Evolutionary conservation across 768 basidiomycete species (phyloP), one percentile per base, ranked within the genome.

Genomic region (Cystobasidium onofrii): DNA sequence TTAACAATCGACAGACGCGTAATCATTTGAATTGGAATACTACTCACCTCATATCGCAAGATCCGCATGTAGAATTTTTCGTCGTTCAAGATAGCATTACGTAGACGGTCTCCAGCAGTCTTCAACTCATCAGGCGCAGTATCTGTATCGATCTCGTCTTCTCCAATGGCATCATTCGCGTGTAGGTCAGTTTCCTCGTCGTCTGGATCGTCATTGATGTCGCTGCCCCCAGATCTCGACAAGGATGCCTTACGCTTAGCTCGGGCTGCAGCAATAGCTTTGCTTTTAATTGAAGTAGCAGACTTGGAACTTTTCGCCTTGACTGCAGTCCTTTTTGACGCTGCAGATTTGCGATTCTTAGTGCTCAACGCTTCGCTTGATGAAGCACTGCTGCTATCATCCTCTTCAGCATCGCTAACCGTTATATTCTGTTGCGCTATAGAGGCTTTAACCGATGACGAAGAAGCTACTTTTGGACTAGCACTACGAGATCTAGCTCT

Each of bases 21-120:
- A n/a, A 54, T 54, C 52, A n/a, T n/a, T n/a, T 20, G 52, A 6
- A 7, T 10, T n/a, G 23, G 43, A 36, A 63, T 15, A 17, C 20
- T 25, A 76, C 84, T 29, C 74, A 87, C 88, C 83, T 90, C 88
- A 78, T 87, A 88, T 31, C 88, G 86, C 76, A 90, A 79, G 74
- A 90, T 84, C 44, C 86, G 85, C 41, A 83, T 78, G 78, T 88
- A 81, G 6, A 90, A 81, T 57, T 81, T 81, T 15, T 77, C 79
- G 79, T 89, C 83, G 63, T 55, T 44, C 27, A 73, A 27, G 15
- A 77, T 73, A 73, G 73, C 74, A 15, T 27, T n/a, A 55, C 63
- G 72, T 31, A 76, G 44, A 41, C 50, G 25, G 20, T 71, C 67
- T 15, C 67, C 66, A 43, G 67, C 57, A 1, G 67, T 71, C 67